Evolutionary conservation across 345 rosid genomes (phyloP).

Genomic region (Pistacia atlantica): DNA sequence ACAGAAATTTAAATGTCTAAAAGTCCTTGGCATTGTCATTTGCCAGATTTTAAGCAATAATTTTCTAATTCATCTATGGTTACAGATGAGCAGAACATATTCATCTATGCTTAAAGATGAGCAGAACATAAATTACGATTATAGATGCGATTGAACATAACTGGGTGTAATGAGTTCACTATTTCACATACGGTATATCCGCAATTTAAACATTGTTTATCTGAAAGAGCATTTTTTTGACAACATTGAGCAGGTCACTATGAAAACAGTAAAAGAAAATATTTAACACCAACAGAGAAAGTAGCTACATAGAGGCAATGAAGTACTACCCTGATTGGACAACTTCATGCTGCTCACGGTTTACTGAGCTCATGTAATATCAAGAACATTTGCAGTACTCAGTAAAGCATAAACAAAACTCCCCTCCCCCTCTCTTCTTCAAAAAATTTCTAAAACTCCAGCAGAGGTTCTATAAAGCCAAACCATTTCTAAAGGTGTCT

Average conservation of each 20-base stretch:
- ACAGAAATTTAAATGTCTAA: not conserved
- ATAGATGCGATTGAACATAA: not conserved
- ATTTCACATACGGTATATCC: not conserved
- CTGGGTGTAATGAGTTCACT: not conserved
- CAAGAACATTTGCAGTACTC: not conserved
- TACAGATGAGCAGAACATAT: not conserved
- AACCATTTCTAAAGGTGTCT: not conserved
- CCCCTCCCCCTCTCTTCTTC: not conserved
- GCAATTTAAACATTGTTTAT: not conserved
- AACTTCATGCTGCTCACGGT: not conserved
- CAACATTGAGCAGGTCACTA: too few species aligned
- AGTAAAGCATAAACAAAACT: not conserved
- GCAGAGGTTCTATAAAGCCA: slow-evolving; percentile 1
- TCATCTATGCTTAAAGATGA: not conserved
- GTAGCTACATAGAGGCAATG: not conserved
- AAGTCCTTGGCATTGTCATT: not conserved
- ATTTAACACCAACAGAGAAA: too few species aligned
- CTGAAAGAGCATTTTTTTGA: not conserved
- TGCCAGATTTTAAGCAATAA: not conserved
- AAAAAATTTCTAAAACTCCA: not conserved
- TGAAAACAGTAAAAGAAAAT: too few species aligned
- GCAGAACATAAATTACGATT: not conserved
- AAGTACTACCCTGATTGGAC: not conserved
- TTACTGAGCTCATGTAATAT: not conserved
- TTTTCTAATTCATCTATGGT: not conserved